A percentile compares a stretch with the other conserved stretches of the same genome.
These are phyloP conservation scores for Carex cristatella DNA, from an alignment of 176 grass and related monocot species.

Conservation along the genomic window DNA sequence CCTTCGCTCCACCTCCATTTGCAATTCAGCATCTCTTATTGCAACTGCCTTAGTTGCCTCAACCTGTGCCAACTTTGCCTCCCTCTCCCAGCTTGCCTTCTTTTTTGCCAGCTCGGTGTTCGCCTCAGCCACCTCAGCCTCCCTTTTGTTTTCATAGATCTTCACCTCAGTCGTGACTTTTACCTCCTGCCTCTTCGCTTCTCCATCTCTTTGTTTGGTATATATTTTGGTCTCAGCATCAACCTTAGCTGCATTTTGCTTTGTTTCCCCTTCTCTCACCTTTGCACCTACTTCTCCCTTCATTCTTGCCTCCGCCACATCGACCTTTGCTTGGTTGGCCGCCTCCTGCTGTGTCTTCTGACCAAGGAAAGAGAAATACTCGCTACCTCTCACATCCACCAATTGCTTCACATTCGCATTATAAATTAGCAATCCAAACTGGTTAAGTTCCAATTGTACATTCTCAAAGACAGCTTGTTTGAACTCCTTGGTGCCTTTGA, in stretches of 20 bases:
- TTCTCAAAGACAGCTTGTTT: conserved; percentile 51
- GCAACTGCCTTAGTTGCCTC: conserved; percentile 63
- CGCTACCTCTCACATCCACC: conserved; percentile 51
- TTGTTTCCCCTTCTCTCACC: conserved; percentile 32
- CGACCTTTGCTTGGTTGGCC: conserved; percentile 62
- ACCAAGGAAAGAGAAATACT: conserved; percentile 79
- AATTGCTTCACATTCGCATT: conserved; percentile 89
- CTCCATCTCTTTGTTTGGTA: conserved; percentile 41
- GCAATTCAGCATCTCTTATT: conserved; percentile 66
- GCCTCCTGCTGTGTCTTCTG: conserved; percentile 87
- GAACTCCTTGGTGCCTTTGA: conserved; percentile 64
- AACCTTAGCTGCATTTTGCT: conserved; percentile 57
- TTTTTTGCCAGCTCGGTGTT: conserved; percentile 51
- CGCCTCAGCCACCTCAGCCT: conserved; percentile 57
- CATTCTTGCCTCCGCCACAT: conserved; percentile 60
- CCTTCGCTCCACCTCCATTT: conserved; percentile 63
- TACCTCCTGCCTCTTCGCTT: conserved; percentile 44
- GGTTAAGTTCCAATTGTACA: conserved; percentile 63
- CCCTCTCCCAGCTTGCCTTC: conserved; percentile 57
- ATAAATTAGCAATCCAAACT: conserved; percentile 80
- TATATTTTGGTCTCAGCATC: conserved; percentile 53
- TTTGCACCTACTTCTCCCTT: conserved; percentile 59
- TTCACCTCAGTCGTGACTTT: conserved; percentile 45
- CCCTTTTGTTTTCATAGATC: conserved; percentile 56
- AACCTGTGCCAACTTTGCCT: conserved; percentile 48